phyloP scores from a whole-genome alignment of 1,139 yeast genomes.

The Saccharomyces hybrid region DNA sequence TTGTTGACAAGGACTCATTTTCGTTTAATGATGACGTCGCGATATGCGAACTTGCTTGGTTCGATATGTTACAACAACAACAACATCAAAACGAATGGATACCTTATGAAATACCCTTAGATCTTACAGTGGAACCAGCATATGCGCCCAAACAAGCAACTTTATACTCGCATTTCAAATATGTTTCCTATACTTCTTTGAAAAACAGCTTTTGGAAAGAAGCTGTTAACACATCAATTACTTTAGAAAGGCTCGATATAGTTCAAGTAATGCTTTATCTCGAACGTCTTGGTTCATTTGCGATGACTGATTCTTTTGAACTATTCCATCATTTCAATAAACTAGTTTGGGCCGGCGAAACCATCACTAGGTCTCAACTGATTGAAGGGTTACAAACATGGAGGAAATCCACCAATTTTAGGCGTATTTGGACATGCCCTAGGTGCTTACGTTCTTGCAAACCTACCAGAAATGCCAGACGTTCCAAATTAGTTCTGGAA shows the following conservation, averaged over 20 bases:
- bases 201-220: slow-evolving; percentile 66
- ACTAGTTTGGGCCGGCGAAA: slow-evolving; percentile 29
- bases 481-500: slow-evolving; percentile 24
- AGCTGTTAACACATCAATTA: slow-evolving; percentile 35
- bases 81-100: slow-evolving; percentile 13
- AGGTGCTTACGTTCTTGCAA: slow-evolving; percentile 60
- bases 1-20: slow-evolving; percentile 77
- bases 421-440: slow-evolving; percentile 48
- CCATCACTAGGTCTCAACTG: slow-evolving; percentile 29
- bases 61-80: slow-evolving; percentile 37
- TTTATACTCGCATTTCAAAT: slow-evolving; percentile 54
- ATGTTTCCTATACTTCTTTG: slow-evolving; percentile 58
- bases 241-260: slow-evolving; percentile 21
- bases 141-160: slow-evolving; percentile 43
- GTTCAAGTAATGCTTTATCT: slow-evolving; percentile 25
- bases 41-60: slow-evolving; percentile 45
- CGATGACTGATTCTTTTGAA: slow-evolving; percentile 50
- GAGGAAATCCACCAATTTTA: slow-evolving; percentile 35
- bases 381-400: slow-evolving; percentile 42
- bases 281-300: slow-evolving; percentile 40
- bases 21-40: slow-evolving; percentile 83
- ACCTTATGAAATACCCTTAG: slow-evolving; percentile 32
- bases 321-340: slow-evolving; percentile 36
- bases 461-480: slow-evolving; percentile 43
- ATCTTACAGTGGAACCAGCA: slow-evolving; percentile 27